Evolutionary conservation across 139 green algal genomes (phyloP), one percentile per base, ranked within the genome.

Genomic region (Parachlorella kessleri): DNA sequence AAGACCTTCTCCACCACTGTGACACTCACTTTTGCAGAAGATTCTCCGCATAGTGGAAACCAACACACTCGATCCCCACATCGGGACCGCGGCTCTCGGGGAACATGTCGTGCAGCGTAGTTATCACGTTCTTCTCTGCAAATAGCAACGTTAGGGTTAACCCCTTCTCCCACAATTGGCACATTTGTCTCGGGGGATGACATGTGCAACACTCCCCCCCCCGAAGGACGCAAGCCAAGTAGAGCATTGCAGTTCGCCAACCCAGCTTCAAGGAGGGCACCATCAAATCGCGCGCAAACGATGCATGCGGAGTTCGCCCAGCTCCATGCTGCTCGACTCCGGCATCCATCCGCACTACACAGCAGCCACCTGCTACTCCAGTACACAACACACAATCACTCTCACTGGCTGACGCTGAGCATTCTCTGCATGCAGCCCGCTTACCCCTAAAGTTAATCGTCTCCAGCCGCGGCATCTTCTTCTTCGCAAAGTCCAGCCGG

Each of bases 41-140:
- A 40, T 32, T 85, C 80, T 84, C 85, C 75, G 81, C 74, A 68
- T 95, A 95, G 85, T 95, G 91, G 78, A 93, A 92, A 78, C 92
- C 84, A 39, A 83, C 75, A 28, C 84, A 87, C 70, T 95, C 90
- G 65, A 95, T 92, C 70, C 69, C 78, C 33, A 92, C 87, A 68
- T 94, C 88, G 1, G 87, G 86, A 6, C 86, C 91, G 2, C 14
- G 9, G 48, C n/a, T 73, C 40, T 63, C 21, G 6, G 41, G 23
- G 24, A 78, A 72, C 68, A 84, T 78, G 10, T 72, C n/a, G 1
- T 81, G 76, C 8, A 92, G 79, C 9, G 68, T 64, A 4, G 76
- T 37, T 32, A 86, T 36, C 0, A 80, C 79, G 26, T 86, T 73
- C 41, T 28, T 35, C 38, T 81, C 76, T 54, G 63, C 39, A 63